phyloP scores from a whole-genome alignment of 768 basidiomycete species.

The Multifurca ochricompacta region DNA sequence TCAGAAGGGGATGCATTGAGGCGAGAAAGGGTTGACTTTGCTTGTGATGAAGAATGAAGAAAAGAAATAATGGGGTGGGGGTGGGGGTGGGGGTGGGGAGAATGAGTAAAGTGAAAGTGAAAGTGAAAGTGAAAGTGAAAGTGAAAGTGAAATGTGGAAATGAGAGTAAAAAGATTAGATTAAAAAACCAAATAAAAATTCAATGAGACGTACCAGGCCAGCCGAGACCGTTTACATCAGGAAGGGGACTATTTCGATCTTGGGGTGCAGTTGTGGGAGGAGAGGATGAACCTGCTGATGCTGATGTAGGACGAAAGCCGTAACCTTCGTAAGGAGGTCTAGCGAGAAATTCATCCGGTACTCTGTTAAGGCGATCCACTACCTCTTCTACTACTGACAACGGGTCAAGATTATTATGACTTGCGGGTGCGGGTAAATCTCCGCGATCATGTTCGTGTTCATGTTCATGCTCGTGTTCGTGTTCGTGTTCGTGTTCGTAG shows the following conservation, averaged over 20 bases:
- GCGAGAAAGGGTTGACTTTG: slow-evolving; percentile 83
- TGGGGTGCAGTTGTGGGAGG: slow-evolving; percentile 38
- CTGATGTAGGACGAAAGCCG: slow-evolving; percentile 68
- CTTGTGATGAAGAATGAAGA: slow-evolving; percentile 43
- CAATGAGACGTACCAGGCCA: slow-evolving; percentile 83
- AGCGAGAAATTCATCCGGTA: not conserved
- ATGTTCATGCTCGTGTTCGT: too few relatives aligned
- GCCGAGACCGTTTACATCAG: slow-evolving; percentile 69
- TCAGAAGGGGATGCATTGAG: slow-evolving; percentile 75
- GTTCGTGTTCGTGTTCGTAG: too few relatives aligned
- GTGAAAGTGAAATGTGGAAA: slow-evolving; percentile 11
- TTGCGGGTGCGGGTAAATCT: slow-evolving; percentile 13
- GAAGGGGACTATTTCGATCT: slow-evolving; percentile 31
- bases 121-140: too few relatives aligned
- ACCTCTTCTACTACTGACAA: too few relatives aligned
- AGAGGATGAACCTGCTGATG: slow-evolving; percentile 58
- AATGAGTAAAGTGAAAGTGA: too few relatives aligned
- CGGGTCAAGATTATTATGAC: too few relatives aligned
- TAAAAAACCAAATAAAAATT: slow-evolving; percentile 13
- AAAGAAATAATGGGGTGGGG: too few relatives aligned
- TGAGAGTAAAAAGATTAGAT: slow-evolving; percentile 4
- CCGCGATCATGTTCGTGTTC: too few relatives aligned
- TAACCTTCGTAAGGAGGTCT: slow-evolving; percentile 55
- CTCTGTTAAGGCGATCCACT: too few relatives aligned
- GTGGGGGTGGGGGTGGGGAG: too few relatives aligned